These are phyloP conservation scores for Verbascum thapsus DNA, from an alignment of 257 asterid genomes.

Conservation along the genomic window DNA sequence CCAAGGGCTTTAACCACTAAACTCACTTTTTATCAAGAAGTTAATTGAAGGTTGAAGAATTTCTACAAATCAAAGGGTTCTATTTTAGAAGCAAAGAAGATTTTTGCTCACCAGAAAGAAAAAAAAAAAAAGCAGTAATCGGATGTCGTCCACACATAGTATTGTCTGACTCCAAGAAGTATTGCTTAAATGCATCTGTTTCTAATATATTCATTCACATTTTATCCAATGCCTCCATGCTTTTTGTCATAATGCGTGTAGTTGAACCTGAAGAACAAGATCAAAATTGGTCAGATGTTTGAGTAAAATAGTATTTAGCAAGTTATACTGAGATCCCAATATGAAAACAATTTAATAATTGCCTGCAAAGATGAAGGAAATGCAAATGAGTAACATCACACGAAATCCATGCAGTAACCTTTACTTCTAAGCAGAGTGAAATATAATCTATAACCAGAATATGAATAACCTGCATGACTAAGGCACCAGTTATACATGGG, in stretches of 20 bases:
- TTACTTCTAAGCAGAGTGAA: constrained; percentile 54
- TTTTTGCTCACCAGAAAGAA: neutral
- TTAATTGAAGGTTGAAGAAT: too few relatives aligned
- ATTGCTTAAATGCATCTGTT: constrained; percentile 77
- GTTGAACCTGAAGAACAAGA: constrained; percentile 60
- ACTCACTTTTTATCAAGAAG: too few relatives aligned
- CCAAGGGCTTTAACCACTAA: too few relatives aligned
- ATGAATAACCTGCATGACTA: constrained; percentile 99
- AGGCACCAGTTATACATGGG: constrained; percentile 29
- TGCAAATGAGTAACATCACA: constrained; percentile 15
- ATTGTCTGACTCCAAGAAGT: constrained; percentile 82
- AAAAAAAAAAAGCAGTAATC: constrained; percentile 73
- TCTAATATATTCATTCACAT: constrained; percentile 91
- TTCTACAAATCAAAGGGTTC: too few relatives aligned
- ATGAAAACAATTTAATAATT: neutral
- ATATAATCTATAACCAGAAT: constrained; percentile 55
- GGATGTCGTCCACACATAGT: constrained; percentile 99
- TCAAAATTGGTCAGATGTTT: constrained; percentile 3
- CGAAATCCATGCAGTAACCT: constrained; percentile 99
- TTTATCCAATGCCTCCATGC: constrained; percentile 83
- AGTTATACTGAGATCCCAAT: neutral
- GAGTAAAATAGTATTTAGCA: constrained; percentile 1
- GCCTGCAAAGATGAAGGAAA: neutral
- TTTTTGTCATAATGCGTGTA: constrained; percentile 75
- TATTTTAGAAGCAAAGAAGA: neutral